Evolutionary conservation across 768 basidiomycete species (phyloP), one percentile per base, ranked within the genome.

Genomic region (Asterophora parasitica): DNA sequence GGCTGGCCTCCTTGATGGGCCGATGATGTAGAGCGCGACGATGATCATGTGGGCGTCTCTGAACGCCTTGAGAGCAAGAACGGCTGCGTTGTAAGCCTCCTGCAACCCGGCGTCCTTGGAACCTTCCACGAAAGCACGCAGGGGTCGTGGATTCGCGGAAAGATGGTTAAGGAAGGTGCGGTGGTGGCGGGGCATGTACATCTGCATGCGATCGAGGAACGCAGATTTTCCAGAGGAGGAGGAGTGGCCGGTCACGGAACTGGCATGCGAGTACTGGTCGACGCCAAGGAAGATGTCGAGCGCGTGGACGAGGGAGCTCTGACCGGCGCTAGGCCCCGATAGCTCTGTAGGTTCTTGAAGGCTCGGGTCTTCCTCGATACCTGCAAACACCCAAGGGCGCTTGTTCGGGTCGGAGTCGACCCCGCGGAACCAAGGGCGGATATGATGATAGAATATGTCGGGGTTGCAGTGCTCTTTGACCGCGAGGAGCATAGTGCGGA

Each of bases 391-490:
- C 78, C 78, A 81, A 12, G 54, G 67, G 16, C 76, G 65, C 27
- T 66, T 52, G 7, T 52, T 57, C 6, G 69, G 63, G 49, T 77
- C 67, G 7, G 80, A 79, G 55, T 88, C 83, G 15, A 81, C 76
- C 0, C 91, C 91, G 23, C 82, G 74, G 64, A 92, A 87, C 91
- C 91, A 94, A 0, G 90, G 91, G 13, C 91, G 71, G 43, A 94
- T 78, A 23, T 70, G 64, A 57, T 81, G 79, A 61, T 88, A 92
- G 55, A 90, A 94, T 17, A 78, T 66, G 7, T 78, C 74, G 0
- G 94, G 92, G 46, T 85, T 78, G 62, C 93, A 90, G 7, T 79
- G 78, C 8, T 81, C 70, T 45, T 82, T 77, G n/a, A 94, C 82
- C 44, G 72, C 68, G 7, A 83, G 68, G 12, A 97, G 76, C 35